Conservation (phyloP, 176 grass and related monocot genomes). For the Poa annua region DNA sequence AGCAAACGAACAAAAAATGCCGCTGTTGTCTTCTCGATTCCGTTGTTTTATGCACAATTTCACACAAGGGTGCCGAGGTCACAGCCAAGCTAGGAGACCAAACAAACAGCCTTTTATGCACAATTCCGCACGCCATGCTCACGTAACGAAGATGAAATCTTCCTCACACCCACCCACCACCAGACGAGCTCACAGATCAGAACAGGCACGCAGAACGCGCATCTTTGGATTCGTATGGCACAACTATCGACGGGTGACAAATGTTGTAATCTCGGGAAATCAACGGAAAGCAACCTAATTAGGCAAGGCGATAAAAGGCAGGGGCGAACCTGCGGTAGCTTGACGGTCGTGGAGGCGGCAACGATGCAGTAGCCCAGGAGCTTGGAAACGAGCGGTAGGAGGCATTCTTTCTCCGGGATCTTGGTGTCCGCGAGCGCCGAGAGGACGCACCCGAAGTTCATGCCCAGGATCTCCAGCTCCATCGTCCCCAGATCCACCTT, state of each 20-base stretch:
- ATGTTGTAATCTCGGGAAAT: neutral
- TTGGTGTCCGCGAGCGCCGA: constrained; percentile 55
- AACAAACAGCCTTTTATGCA: neutral
- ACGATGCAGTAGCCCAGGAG: constrained; percentile 94
- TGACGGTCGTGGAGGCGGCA: constrained; percentile 94
- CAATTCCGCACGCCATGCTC: constrained; percentile 41
- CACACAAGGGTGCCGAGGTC: constrained; percentile 21
- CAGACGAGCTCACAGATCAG: constrained; percentile 38
- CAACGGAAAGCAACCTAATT: neutral
- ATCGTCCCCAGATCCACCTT: constrained; percentile 46
- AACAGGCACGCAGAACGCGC: neutral
- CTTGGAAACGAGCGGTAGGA: constrained; percentile 90
- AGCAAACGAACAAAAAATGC: constrained; percentile 34
- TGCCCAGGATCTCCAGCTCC: constrained; percentile 92
- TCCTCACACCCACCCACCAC: neutral
- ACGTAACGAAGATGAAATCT: constrained; percentile 28
- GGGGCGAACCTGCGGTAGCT: constrained; percentile 75
- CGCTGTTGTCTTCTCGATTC: neutral
- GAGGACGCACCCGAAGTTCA: constrained; percentile 86
- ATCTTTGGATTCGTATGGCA: neutral
- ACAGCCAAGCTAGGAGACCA: neutral
- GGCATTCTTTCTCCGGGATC: constrained; percentile 79
- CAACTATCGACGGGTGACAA: neutral
- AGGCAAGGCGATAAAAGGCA: neutral
- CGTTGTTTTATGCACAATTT: constrained; percentile 6